Percentiles rank a stretch among this genome's conserved stretches.
These are phyloP conservation scores for Leccinum incarnatum DNA, from an alignment of 768 basidiomycete genomes.

Conservation along the genomic window DNA sequence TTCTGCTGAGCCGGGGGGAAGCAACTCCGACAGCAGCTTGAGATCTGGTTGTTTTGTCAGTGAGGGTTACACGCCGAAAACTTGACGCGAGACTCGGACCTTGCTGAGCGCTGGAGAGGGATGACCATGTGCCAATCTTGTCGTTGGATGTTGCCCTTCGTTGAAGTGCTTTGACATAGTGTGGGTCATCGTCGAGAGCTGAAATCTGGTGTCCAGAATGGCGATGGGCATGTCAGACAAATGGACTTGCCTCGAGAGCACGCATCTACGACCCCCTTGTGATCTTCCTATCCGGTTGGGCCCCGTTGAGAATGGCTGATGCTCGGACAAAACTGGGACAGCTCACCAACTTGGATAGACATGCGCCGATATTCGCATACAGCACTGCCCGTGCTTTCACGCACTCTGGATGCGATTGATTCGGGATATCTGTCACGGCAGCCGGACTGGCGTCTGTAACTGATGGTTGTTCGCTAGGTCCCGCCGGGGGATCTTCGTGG, in stretches of 20 bases:
- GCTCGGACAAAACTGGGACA: background rate
- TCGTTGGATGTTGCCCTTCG: slow-evolving; percentile 88
- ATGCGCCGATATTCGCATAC: slow-evolving; percentile 88
- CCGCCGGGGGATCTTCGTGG: slow-evolving; percentile 21
- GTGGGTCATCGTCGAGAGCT: slow-evolving; percentile 87
- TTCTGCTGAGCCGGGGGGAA: slow-evolving; percentile 56
- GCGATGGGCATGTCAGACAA: background rate
- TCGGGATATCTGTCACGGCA: slow-evolving; percentile 19
- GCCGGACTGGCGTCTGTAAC: slow-evolving; percentile 1
- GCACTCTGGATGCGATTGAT: slow-evolving; percentile 44
- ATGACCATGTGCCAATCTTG: slow-evolving; percentile 75
- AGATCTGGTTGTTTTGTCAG: slow-evolving; percentile 57
- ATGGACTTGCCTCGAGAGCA: slow-evolving; percentile 65
- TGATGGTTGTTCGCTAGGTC: slow-evolving; percentile 13
- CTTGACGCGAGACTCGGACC: slow-evolving; percentile 44
- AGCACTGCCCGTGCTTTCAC: slow-evolving; percentile 66
- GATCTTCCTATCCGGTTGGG: slow-evolving; percentile 52
- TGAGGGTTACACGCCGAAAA: background rate
- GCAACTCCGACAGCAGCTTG: slow-evolving; percentile 59
- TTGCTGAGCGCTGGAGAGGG: slow-evolving; percentile 78
- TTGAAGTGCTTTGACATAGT: slow-evolving; percentile 84
- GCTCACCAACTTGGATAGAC: slow-evolving; percentile 73
- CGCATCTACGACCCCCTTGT: slow-evolving; percentile 75
- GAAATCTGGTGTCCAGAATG: slow-evolving; percentile 7
- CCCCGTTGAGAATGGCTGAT: background rate